Evolutionary conservation across 2,329 filamentous ascomycete species (phyloP).

Genomic region (Ophiostoma populinum): DNA sequence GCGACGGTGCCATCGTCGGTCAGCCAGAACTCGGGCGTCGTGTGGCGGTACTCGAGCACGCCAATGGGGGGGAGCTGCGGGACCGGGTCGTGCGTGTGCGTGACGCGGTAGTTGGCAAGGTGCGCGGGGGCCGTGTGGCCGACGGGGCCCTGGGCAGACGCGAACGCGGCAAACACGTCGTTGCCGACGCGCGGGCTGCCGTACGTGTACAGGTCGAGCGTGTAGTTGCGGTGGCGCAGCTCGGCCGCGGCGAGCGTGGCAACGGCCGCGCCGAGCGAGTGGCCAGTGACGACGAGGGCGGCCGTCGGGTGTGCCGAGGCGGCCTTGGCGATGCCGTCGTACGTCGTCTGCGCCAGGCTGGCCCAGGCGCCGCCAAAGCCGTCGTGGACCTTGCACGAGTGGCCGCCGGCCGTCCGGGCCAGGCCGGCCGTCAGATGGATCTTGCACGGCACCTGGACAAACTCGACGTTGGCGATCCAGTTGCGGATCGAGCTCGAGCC

Average conservation of each 20-base stretch:
- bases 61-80: constrained; percentile 46
- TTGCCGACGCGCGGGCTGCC: constrained; percentile 51
- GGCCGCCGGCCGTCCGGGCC: constrained; percentile 15
- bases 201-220: constrained; percentile 45
- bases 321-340: constrained; percentile 27
- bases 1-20: constrained; percentile 17
- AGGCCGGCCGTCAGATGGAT: constrained; percentile 9
- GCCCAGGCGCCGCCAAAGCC: constrained; percentile 45
- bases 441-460: constrained; percentile 20
- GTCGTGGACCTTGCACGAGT: constrained; percentile 30
- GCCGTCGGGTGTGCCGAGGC: constrained; percentile 10
- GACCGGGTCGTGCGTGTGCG: constrained; percentile 49
- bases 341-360: constrained; percentile 28
- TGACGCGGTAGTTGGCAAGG: constrained; percentile 43
- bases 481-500: constrained; percentile 42
- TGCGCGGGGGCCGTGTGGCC: constrained; percentile 7
- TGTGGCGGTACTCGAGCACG: constrained; percentile 42
- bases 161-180: constrained; percentile 31
- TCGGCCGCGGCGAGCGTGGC: constrained; percentile 41
- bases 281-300: constrained; percentile 42
- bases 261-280: constrained; percentile 51
- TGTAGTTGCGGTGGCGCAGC: constrained; percentile 29
- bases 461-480: constrained; percentile 38
- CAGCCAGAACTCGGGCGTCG: constrained; percentile 54
- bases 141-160: constrained; percentile 27